Percentiles rank a stretch among this genome's conserved stretches.
Conservation (phyloP, 225 moss, liverwort and hornwort genomes). For the Marchantia paleacea region DNA sequence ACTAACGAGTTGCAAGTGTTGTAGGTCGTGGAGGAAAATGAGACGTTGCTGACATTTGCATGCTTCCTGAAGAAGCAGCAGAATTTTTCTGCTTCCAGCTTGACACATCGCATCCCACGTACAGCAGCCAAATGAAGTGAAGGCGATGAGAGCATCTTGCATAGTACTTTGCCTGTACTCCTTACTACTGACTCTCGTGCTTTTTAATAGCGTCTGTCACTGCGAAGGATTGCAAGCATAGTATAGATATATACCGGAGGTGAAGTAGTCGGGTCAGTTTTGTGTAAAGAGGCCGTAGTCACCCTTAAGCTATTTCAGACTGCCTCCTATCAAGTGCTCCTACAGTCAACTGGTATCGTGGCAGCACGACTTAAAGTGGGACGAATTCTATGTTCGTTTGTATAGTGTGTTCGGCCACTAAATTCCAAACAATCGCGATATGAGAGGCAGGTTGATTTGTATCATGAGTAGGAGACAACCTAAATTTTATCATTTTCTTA, state of each 20-base stretch:
- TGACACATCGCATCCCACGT: constrained; percentile 76
- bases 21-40: constrained; percentile 97
- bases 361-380: constrained; percentile 25
- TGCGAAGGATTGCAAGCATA: constrained; percentile 33
- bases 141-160: constrained; percentile 8
- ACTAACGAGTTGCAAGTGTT: background rate
- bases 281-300: constrained; percentile 43
- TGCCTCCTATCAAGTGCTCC: constrained; percentile 23
- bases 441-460: constrained; percentile 40
- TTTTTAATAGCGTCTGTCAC: constrained; percentile 32
- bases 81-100: constrained; percentile 63
- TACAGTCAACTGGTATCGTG: constrained; percentile 25
- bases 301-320: constrained; percentile 24
- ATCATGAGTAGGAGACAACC: constrained; percentile 43
- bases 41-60: constrained; percentile 78
- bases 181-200: constrained; percentile 38
- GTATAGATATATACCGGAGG: constrained; percentile 28
- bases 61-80: constrained; percentile 89
- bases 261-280: constrained; percentile 45
- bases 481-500: constrained; percentile 30
- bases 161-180: constrained; percentile 28
- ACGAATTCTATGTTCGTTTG: constrained; percentile 27
- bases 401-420: constrained; percentile 39
- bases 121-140: constrained; percentile 66
- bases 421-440: constrained; percentile 24